Percentiles rank a stretch among this genome's conserved stretches.
These are phyloP conservation scores for Paralagenidium karlingii DNA, from an alignment of 352 stramenopile genomes.

Conservation along the genomic window DNA sequence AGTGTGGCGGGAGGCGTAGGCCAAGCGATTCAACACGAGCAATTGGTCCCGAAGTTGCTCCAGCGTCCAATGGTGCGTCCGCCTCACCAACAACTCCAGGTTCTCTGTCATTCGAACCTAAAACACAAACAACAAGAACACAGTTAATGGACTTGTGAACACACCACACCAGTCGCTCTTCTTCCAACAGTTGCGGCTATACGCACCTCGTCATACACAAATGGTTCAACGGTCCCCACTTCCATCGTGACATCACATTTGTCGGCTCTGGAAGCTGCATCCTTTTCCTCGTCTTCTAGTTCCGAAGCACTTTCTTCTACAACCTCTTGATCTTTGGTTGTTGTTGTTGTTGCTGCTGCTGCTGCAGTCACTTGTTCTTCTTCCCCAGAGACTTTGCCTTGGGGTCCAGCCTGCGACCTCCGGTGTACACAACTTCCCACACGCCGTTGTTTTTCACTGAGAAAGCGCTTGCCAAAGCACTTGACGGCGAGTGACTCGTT, in stretches of 20 bases:
- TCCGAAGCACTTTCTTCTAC: background rate
- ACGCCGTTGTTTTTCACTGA: slow-evolving; percentile 3
- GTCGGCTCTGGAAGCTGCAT: slow-evolving; percentile 3
- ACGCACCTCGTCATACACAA: slow-evolving; percentile 79
- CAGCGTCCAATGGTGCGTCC: slow-evolving; percentile 51
- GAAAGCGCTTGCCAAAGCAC: slow-evolving; percentile 57
- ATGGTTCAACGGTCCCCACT: slow-evolving; percentile 6
- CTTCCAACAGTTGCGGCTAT: too few relatives aligned
- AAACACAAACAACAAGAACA: background rate
- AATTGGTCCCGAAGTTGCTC: slow-evolving; percentile 62
- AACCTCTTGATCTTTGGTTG: background rate
- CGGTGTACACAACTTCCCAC: background rate
- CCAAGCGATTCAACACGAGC: slow-evolving; percentile 53
- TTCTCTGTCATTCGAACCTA: slow-evolving; percentile 37
- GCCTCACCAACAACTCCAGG: slow-evolving; percentile 37
- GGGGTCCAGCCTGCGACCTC: slow-evolving; percentile 1
- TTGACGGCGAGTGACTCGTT: slow-evolving; percentile 30
- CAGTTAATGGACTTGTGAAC: background rate
- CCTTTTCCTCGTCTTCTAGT: background rate
- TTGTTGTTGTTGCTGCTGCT: slow-evolving; percentile 5
- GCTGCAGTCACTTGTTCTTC: slow-evolving; percentile 9
- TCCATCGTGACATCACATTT: background rate
- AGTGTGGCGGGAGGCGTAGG: slow-evolving; percentile 39
- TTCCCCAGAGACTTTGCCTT: slow-evolving; percentile 6
- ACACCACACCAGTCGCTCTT: too few relatives aligned